Conservation (phyloP, 768 basidiomycete species). For the Boletales sp. region DNA sequence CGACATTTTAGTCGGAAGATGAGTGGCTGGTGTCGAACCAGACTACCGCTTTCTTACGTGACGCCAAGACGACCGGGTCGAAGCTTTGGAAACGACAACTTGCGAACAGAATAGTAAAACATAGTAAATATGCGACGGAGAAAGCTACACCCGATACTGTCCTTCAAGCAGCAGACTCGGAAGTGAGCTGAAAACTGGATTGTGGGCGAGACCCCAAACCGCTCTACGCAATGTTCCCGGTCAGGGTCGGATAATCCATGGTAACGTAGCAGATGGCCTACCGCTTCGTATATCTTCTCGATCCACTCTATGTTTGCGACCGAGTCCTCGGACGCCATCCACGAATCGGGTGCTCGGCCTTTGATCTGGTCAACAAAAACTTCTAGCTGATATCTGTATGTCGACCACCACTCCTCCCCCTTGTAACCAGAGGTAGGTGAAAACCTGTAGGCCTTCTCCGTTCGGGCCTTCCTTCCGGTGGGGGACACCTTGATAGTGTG, state of each 20-base stretch:
- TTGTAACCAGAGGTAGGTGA: conserved; percentile 26
- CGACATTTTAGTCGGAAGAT: no score
- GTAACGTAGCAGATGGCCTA: conserved; percentile 18
- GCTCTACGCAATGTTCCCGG: conserved; percentile 16
- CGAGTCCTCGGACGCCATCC: conserved; percentile 53
- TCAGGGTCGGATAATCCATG: neutral
- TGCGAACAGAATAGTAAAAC: neutral
- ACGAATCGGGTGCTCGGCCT: conserved; percentile 49
- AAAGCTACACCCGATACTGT: neutral
- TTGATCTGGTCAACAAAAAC: conserved; percentile 58
- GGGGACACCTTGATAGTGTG: conserved; percentile 47
- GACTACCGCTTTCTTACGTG: no score
- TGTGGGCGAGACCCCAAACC: conserved; percentile 34
- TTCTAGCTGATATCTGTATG: conserved; percentile 55
- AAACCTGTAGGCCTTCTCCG: conserved; percentile 45
- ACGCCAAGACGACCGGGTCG: no score
- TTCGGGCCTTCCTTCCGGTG: conserved; percentile 29
- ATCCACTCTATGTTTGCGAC: conserved; percentile 55
- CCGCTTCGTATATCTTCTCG: conserved; percentile 55
- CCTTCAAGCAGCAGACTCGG: conserved; percentile 1
- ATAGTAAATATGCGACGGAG: no score
- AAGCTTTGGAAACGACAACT: no score
- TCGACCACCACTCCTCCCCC: conserved; percentile 59
- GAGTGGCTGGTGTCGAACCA: no score
- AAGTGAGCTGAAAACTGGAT: conserved; percentile 24